These are phyloP conservation scores for Linaria vulgaris DNA, from an alignment of 257 asterid species.

Conservation along the genomic window DNA sequence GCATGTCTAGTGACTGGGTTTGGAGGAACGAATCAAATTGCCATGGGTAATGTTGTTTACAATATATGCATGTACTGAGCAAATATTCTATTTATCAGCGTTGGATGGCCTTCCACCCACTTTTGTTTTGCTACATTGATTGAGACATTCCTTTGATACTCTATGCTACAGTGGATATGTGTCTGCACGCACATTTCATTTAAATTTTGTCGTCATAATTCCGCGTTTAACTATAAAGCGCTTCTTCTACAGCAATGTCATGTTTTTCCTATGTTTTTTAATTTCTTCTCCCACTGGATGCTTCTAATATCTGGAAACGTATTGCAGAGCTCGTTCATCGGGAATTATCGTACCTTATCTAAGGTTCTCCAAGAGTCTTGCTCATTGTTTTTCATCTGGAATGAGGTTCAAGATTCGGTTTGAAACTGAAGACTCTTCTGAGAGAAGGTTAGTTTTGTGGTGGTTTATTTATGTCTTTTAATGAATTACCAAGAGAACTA, in stretches of 20 bases:
- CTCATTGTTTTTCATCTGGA: slow-evolving; percentile 69
- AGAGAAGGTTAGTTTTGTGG: slow-evolving; percentile 42
- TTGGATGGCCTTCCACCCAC: not conserved
- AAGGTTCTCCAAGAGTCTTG: slow-evolving; percentile 75
- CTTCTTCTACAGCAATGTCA: not conserved
- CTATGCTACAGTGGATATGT: not conserved
- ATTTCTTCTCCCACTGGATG: not conserved
- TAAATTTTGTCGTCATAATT: not conserved
- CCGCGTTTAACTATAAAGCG: not conserved
- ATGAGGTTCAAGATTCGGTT: slow-evolving; percentile 79
- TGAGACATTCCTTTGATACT: not conserved
- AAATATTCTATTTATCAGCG: not conserved
- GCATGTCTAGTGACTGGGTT: not conserved
- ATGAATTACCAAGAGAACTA: slow-evolving; percentile 2
- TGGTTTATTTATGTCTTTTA: not conserved
- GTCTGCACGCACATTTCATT: not conserved
- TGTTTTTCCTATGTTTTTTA: not conserved
- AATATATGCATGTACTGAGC: not conserved
- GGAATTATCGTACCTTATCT: slow-evolving; percentile 70
- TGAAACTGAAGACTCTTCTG: slow-evolving; percentile 90
- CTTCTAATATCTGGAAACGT: slow-evolving; percentile 15
- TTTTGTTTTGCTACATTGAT: not conserved
- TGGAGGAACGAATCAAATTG: not conserved
- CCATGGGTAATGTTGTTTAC: not conserved
- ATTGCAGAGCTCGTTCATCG: slow-evolving; percentile 73